Evolutionary conservation across 192 early-diverging fungal genomes (phyloP), one percentile per base, ranked within the genome.

Genomic region (Dimargaris cristalligena): DNA sequence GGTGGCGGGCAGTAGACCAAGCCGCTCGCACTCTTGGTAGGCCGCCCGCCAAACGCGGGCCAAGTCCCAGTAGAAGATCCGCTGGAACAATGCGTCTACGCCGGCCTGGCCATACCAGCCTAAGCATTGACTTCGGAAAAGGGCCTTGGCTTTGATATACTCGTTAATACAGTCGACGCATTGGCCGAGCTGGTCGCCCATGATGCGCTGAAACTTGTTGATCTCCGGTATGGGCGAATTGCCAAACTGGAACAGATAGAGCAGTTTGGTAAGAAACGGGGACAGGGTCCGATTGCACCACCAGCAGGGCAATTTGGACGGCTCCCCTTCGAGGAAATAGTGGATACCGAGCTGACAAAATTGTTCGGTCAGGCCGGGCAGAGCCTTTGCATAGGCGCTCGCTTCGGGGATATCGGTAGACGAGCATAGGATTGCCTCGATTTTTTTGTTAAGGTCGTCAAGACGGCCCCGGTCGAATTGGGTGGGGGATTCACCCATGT

Each of bases 231-330:
- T 34, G 3, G 38, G 63, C 20, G 67, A 4, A 13, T 11, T 46
- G 4, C 38, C 32, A 26, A 75, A 60, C 18, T 70, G 65, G 58
- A 72, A 70, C 16, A 75, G 58, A n/a, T 70, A 64, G n/a, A 75
- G 60, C 63, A 72, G 67, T 41, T 67, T 65, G 11, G 65, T 62
- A 1, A 67, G 66, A 8, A 64, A 58, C 10, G 60, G 58, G n/a
- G 50, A 35, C 14, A 67, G 63, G 30, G 59, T 58, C 0, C 47
- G 58, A 6, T 44, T 63, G 58, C 73, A 74, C 69, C 69, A 74
- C 73, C 73, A 74, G 63, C 73, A 74, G 25, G 60, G 48, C n/a
- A 34, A 14, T 13, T 13, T 9, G 34, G 32, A 16, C 16, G 60
- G 65, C 14, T 66, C 50, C 26, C 67, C 63, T 11, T 66, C 35